Evolutionary conservation across 1,139 yeast species (phyloP), one percentile per base, ranked within the genome.

Genomic region (Candida neerlandica): DNA sequence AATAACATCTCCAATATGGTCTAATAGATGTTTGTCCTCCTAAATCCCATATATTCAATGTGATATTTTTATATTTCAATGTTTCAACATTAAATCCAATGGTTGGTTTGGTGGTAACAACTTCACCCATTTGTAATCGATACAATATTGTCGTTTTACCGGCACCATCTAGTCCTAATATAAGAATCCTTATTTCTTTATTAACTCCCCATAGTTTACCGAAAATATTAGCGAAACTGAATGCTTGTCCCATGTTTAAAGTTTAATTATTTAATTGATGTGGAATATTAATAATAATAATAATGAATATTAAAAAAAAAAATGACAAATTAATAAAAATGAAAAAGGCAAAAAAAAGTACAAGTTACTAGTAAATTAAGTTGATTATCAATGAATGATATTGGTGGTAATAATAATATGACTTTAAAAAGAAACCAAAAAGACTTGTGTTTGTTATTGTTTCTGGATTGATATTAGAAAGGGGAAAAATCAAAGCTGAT

Each of bases 81-180:
- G 99, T 94, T 64, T 94, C 99, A 41, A 94, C 99, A 64, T 94
- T 94, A 78, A 94, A 94, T 5, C 99, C 99, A 57, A 94, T 91
- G 9, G 99, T 91, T 18, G 96, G 98, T 60, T 89, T 94, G 19
- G 97, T 91, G 45, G 95, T 89, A 40, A 91, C 91, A 29, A 91
- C 97, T 66, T 91, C 97, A 21, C 97, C 97, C 69, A 91, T 81
- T 59, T 94, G 97, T 54, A 94, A 77, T 59, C 95, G 82, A 72
- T 94, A 94, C 54, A 94, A 78, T 53, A 94, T 92, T 10, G 99
- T 94, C 43, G 99, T 94, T 67, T 94, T 94, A 48, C 99, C 99
- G 2, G 99, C 98, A 73, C 98, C 98, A 69, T 94, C 99, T 54
- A 94, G 75, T 4, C 99, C 99, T 49, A 94, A 77, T 59, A 94